Conservation (phyloP, 1,139 yeast species). For the Geotrichum histeridarum region DNA sequence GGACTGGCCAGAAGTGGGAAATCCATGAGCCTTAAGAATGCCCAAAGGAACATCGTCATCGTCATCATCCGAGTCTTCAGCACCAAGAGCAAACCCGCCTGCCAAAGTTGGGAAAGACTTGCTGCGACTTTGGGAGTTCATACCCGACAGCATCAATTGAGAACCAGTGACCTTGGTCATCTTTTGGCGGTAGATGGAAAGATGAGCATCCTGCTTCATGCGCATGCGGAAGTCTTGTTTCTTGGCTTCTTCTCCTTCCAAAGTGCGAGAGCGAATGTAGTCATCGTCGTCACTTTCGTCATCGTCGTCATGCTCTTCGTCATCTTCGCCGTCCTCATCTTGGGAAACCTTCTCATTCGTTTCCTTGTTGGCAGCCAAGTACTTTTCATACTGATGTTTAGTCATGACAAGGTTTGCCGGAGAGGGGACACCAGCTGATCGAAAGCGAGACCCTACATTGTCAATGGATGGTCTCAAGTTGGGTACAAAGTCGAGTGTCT, state of each 20-base stretch:
- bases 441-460: conserved; percentile 17
- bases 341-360: neutral
- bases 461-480: conserved; percentile 19
- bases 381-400: conserved; percentile 19
- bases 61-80: conserved; percentile 35
- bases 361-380: neutral
- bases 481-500: conserved; percentile 19
- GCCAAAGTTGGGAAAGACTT: neutral
- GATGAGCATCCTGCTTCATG: conserved; percentile 40
- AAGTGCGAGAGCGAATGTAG: conserved; percentile 18
- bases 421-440: conserved; percentile 16
- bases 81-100: conserved; percentile 18
- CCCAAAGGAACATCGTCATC: conserved; percentile 42
- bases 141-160: conserved; percentile 23
- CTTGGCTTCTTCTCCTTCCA: conserved; percentile 28
- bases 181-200: conserved; percentile 41
- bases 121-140: neutral
- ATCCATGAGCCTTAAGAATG: conserved; percentile 40
- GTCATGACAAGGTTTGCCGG: conserved; percentile 19
- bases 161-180: conserved; percentile 41
- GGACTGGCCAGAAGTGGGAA: conserved; percentile 30
- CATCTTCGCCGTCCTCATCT: conserved; percentile 11
- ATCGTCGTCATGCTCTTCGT: conserved; percentile 1
- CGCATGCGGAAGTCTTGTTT: conserved; percentile 33
- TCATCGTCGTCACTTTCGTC: conserved; percentile 11